Evolutionary conservation across 139 green algal species (phyloP).

Genomic region (Diplosphaera chodatii): DNA sequence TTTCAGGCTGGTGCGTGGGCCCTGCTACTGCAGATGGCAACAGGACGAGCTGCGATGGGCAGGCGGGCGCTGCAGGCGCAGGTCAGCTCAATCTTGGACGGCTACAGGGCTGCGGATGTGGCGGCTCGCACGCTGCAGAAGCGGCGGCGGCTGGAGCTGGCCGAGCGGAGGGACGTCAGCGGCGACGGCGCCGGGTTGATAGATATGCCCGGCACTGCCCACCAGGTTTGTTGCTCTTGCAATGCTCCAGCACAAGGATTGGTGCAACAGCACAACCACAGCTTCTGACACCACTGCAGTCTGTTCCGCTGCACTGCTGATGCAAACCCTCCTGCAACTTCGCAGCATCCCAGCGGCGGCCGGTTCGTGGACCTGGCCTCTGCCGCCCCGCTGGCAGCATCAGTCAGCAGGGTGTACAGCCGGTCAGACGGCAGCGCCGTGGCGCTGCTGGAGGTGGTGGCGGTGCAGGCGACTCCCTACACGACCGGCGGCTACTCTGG

Average conservation of each 20-base stretch:
- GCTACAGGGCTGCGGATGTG: constrained; percentile 2
- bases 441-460: constrained; percentile 25
- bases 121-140: neutral
- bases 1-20: no score
- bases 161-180: no score
- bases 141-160: neutral
- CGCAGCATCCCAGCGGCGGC: neutral
- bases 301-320: no score
- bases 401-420: neutral
- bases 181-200: neutral
- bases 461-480: constrained; percentile 8
- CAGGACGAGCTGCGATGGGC: neutral
- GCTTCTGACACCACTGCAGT: no score
- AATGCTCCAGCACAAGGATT: no score
- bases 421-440: neutral
- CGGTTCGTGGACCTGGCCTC: constrained; percentile 12
- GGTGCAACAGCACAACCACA: no score
- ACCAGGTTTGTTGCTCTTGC: neutral
- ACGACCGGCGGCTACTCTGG: constrained; percentile 14
- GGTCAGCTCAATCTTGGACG: constrained; percentile 10
- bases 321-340: neutral
- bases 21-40: neutral
- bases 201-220: neutral
- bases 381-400: constrained; percentile 17
- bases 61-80: neutral